A percentile compares a stretch with the other conserved stretches of the same genome.
Conservation (phyloP, 331 rosid genomes). For the Rosa hybrid region DNA sequence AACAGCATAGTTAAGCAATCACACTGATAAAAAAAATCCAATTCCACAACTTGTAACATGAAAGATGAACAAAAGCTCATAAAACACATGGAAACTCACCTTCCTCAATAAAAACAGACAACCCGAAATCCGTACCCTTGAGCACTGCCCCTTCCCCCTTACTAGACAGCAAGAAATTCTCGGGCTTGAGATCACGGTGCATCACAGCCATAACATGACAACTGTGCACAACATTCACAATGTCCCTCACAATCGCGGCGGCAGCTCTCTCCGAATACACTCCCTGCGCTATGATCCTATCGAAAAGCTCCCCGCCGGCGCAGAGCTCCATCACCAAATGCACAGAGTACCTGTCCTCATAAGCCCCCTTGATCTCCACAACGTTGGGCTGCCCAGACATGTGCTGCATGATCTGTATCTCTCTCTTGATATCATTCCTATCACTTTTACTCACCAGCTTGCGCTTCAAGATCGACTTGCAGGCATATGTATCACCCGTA, state of each 20-base stretch:
- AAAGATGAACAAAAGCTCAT: not conserved
- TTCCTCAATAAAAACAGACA: constrained; percentile 90
- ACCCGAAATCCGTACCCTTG: constrained; percentile 94
- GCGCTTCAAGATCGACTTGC: constrained; percentile 86
- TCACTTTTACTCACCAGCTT: constrained; percentile 64
- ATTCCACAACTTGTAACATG: not conserved
- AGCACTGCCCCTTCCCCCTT: constrained; percentile 60
- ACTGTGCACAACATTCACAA: constrained; percentile 81
- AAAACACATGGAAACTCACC: constrained; percentile 36
- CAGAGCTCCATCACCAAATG: constrained; percentile 94
- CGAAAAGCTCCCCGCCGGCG: constrained; percentile 91
- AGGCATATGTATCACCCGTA: constrained; percentile 59
- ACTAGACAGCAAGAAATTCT: constrained; percentile 82
- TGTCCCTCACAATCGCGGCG: constrained; percentile 57
- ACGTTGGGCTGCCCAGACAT: constrained; percentile 85
- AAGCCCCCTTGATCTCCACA: constrained; percentile 81
- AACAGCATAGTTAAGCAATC: not conserved
- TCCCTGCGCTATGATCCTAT: constrained; percentile 77
- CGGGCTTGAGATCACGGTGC: constrained; percentile 96
- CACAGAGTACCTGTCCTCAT: constrained; percentile 76
- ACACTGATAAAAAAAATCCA: not conserved
- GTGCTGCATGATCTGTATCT: constrained; percentile 91
- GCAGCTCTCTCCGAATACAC: constrained; percentile 85
- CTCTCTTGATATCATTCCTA: constrained; percentile 75
- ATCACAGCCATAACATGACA: constrained; percentile 91